A percentile compares a stretch with the other conserved stretches of the same genome.
phyloP scores from a whole-genome alignment of 331 rosid genomes.

The Telfairia occidentalis region DNA sequence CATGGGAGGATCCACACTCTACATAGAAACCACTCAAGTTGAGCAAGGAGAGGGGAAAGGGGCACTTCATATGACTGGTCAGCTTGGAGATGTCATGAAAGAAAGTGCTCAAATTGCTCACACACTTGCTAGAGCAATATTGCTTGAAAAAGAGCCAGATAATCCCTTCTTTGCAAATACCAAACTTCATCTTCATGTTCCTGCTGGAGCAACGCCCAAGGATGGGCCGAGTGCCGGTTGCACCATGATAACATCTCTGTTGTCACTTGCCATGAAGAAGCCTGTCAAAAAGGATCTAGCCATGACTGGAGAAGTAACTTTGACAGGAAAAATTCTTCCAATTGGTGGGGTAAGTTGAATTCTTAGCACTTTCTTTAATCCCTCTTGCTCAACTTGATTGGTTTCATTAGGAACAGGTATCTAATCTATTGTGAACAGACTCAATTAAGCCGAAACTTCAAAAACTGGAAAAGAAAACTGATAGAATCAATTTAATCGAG shows the following conservation, averaged over 20 bases:
- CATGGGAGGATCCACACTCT: constrained; percentile 96
- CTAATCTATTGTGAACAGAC: no score
- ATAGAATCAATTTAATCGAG: no score
- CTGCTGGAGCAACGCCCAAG: constrained; percentile 96
- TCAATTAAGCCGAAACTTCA: no score
- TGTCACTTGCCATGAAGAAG: constrained; percentile 82
- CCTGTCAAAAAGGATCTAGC: constrained; percentile 86
- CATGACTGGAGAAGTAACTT: constrained; percentile 99
- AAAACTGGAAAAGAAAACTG: no score
- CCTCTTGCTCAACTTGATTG: no score
- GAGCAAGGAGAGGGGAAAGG: constrained; percentile 92
- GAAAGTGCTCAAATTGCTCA: constrained; percentile 98
- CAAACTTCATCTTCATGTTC: constrained; percentile 93
- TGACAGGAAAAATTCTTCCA: constrained; percentile 93
- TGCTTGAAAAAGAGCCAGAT: constrained; percentile 47
- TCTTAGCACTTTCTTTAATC: not conserved
- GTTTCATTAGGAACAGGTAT: no score
- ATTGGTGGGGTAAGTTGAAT: constrained; percentile 85
- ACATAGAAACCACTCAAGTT: constrained; percentile 69
- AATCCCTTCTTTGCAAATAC: constrained; percentile 62
- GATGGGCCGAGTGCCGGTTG: constrained; percentile 99
- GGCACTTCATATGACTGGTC: constrained; percentile 67
- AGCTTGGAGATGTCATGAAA: constrained; percentile 98
- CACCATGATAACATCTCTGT: constrained; percentile 93
- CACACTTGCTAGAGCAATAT: constrained; percentile 63